Evolutionary conservation across 1,139 yeast species (phyloP).

Genomic region (Saccharomyces hybrid): DNA sequence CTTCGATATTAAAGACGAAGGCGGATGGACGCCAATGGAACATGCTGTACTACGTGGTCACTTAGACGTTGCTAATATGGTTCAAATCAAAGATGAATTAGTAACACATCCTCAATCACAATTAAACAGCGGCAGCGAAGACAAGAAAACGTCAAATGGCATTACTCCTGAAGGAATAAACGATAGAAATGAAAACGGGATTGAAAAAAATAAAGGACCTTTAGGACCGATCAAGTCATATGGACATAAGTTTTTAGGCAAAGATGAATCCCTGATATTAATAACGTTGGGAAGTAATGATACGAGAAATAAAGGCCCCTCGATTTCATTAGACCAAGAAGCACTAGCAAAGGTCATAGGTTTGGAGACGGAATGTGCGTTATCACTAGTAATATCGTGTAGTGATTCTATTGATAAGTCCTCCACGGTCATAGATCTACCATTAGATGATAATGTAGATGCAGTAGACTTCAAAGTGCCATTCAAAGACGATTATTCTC

Average conservation of each 20-base stretch:
- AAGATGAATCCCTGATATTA: slow-evolving; percentile 59
- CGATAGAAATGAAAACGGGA: slow-evolving; percentile 2
- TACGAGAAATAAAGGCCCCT: slow-evolving; percentile 48
- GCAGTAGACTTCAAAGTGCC: slow-evolving; percentile 70
- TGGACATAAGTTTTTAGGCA: slow-evolving; percentile 70
- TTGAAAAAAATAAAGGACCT: slow-evolving; percentile 3
- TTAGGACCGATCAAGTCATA: slow-evolving; percentile 62
- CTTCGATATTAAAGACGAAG: slow-evolving; percentile 57
- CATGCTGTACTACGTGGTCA: slow-evolving; percentile 93
- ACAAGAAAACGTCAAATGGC: not conserved
- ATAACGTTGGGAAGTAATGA: slow-evolving; percentile 87
- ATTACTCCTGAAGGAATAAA: not conserved
- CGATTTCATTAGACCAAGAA: slow-evolving; percentile 52
- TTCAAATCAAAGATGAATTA: slow-evolving; percentile 39
- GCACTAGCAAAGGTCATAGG: not conserved
- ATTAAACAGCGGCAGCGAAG: not conserved
- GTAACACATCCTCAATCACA: slow-evolving; percentile 19
- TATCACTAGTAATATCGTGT: slow-evolving; percentile 66
- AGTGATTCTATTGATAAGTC: slow-evolving; percentile 47
- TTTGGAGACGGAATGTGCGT: slow-evolving; percentile 72
- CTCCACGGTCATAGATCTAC: slow-evolving; percentile 67
- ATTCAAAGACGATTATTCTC: slow-evolving; percentile 43
- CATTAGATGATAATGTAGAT: slow-evolving; percentile 80
- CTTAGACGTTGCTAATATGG: slow-evolving; percentile 54
- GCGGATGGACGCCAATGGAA: slow-evolving; percentile 97